phyloP scores from a whole-genome alignment of 768 basidiomycete genomes.

The Phaeolepiota aurea region DNA sequence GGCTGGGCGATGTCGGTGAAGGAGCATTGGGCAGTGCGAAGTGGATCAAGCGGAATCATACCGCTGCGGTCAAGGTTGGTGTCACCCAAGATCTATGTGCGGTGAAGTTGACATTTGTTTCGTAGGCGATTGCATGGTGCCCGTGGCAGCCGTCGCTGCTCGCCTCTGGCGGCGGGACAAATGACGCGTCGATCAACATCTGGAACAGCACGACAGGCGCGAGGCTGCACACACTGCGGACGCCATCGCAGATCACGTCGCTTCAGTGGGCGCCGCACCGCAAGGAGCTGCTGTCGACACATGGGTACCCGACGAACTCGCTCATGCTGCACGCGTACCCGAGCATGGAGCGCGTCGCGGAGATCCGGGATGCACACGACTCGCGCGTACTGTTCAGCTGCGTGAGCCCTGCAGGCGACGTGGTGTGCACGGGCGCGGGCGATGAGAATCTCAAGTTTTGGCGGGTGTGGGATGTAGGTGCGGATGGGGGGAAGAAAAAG shows the following conservation, averaged over 20 bases:
- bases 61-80: constrained; percentile 71
- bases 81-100: background rate
- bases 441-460: constrained; percentile 98
- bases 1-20: constrained; percentile 49
- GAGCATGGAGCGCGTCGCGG: constrained; percentile 68
- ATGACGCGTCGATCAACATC: constrained; percentile 83
- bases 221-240: constrained; percentile 77
- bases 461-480: constrained; percentile 70
- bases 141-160: constrained; percentile 92
- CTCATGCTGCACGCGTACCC: constrained; percentile 85
- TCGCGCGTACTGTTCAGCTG: constrained; percentile 82
- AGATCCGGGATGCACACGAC: constrained; percentile 90
- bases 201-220: constrained; percentile 94
- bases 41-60: constrained; percentile 89
- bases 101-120: too few relatives aligned
- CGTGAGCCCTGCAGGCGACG: constrained; percentile 82
- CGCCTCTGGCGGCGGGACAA: constrained; percentile 91
- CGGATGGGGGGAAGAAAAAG: constrained; percentile 38
- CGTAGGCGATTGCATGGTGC: constrained; percentile 92
- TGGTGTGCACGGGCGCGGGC: constrained; percentile 85
- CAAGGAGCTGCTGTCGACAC: constrained; percentile 88
- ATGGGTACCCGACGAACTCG: constrained; percentile 88
- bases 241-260: constrained; percentile 88
- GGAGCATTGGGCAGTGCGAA: constrained; percentile 58
- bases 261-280: constrained; percentile 80